Evolutionary conservation across 306 rosid genomes (phyloP), one percentile per base, ranked within the genome.

Genomic region (Quercus wislizeni): DNA sequence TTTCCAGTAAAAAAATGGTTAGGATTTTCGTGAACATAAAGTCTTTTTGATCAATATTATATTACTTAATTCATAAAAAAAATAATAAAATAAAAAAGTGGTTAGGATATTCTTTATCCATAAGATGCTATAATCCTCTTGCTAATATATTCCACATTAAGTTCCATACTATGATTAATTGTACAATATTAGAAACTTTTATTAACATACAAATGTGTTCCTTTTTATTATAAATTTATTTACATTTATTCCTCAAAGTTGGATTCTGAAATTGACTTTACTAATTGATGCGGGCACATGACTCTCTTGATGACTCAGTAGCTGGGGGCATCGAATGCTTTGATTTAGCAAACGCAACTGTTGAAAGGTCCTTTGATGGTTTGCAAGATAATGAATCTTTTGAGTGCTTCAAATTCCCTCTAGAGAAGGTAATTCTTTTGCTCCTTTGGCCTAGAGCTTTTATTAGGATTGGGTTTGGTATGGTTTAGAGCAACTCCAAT

Each of bases 341-440:
- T 68, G 83, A 77, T 70, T 76, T 73, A 52, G 79, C 83, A 55
- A 78, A 68, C 78, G 38, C 73, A 41, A 82, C 65, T 49, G 78
- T 78, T 77, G 84, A 85, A 82, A 84, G 73, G 43, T 64, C 85
- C 68, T 43, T 64, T 6, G 79, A 79, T 79, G 81, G 81, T 84
- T 74, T 71, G 28, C 84, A 79, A 63, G 85, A 81, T 74, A 74
- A 49, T 65, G 82, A 83, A 76, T 84, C 83, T 19, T 81, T 85
- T 27, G 67, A 79, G 65, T 69, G 71, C 80, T 77, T 61, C 35
- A 77, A 79, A 64, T 71, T 84, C 64, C 55, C 81, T 78, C 65
- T 31, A 56, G 86, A 82, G 78, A 80, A 41, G 89, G 97, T 90
- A 84, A 72, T 43, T 80, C 55, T 72, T 23, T 54, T 63, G 64